These are phyloP conservation scores for Striga asiatica DNA, from an alignment of 257 asterid genomes.

Conservation along the genomic window DNA sequence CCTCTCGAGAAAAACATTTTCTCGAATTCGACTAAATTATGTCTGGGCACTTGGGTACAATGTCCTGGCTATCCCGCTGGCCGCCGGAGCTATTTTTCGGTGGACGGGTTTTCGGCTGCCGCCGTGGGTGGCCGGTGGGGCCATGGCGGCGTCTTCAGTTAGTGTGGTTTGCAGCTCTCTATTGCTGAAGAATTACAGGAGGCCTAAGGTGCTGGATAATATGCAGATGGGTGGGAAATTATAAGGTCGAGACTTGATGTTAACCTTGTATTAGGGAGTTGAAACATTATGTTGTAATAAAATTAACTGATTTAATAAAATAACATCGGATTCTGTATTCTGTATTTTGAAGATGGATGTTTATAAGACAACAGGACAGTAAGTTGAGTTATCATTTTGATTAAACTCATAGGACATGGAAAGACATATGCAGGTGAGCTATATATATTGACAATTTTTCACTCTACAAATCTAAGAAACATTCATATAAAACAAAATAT, in stretches of 20 bases:
- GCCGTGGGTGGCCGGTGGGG: slow-evolving; percentile 93
- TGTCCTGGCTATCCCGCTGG: slow-evolving; percentile 59
- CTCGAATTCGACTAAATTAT: slow-evolving; percentile 58
- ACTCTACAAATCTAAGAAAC: no score
- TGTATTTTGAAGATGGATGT: no score
- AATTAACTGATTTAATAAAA: neutral
- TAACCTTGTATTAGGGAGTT: neutral
- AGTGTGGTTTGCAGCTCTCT: slow-evolving; percentile 92
- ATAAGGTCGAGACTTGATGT: neutral
- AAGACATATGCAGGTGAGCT: no score
- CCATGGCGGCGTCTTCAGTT: slow-evolving; percentile 91
- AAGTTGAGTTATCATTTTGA: no score
- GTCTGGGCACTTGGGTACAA: slow-evolving; percentile 79
- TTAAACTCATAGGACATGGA: no score
- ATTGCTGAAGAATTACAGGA: slow-evolving; percentile 55
- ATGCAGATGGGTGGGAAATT: no score
- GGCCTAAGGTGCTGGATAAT: slow-evolving; percentile 53
- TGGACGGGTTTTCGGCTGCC: slow-evolving; percentile 63
- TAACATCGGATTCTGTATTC: no score
- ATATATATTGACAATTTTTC: no score
- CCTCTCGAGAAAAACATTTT: slow-evolving; percentile 62
- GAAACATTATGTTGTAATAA: neutral
- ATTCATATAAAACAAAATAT: no score
- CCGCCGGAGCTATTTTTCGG: slow-evolving; percentile 72
- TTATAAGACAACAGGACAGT: no score